These are phyloP conservation scores for Penicillium angulare DNA, from an alignment of 495 filamentous ascomycete species.

Conservation along the genomic window DNA sequence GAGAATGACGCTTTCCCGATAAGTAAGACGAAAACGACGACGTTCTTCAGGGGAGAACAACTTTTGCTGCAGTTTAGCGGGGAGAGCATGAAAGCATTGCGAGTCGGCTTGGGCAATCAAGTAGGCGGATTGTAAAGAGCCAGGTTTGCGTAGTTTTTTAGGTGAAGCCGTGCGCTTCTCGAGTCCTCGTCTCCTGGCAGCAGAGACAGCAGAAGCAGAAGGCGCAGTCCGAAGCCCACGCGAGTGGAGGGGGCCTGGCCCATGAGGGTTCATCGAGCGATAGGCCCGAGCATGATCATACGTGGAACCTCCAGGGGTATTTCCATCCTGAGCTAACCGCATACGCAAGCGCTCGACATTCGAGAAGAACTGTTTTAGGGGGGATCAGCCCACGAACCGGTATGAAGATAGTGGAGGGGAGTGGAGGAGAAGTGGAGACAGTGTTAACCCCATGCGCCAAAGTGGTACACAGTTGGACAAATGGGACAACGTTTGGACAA, in stretches of 20 bases:
- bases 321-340: conserved; percentile 29
- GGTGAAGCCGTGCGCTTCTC: conserved; percentile 18
- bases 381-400: conserved; percentile 13
- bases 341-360: conserved; percentile 39
- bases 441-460: conserved; percentile 11
- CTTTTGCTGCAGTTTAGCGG: conserved; percentile 66
- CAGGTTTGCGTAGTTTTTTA: conserved; percentile 34
- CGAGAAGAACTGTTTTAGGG: conserved; percentile 38
- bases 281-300: conserved; percentile 20
- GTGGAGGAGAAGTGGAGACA: conserved; percentile 1
- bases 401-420: no score
- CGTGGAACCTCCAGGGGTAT: conserved; percentile 20
- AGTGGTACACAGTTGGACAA: no score
- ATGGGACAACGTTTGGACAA: not conserved
- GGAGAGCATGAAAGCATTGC: conserved; percentile 67
- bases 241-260: conserved; percentile 13
- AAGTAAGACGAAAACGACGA: conserved; percentile 52
- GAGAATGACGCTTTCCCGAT: conserved; percentile 58
- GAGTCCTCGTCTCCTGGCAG: conserved; percentile 12
- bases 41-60: conserved; percentile 76
- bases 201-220: no score
- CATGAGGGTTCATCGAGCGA: conserved; percentile 13
- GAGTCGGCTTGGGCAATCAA: conserved; percentile 56
- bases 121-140: conserved; percentile 40
- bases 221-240: conserved; percentile 10